phyloP scores from a whole-genome alignment of 2,329 filamentous ascomycete genomes.

The Arachnopeziza araneosa region DNA sequence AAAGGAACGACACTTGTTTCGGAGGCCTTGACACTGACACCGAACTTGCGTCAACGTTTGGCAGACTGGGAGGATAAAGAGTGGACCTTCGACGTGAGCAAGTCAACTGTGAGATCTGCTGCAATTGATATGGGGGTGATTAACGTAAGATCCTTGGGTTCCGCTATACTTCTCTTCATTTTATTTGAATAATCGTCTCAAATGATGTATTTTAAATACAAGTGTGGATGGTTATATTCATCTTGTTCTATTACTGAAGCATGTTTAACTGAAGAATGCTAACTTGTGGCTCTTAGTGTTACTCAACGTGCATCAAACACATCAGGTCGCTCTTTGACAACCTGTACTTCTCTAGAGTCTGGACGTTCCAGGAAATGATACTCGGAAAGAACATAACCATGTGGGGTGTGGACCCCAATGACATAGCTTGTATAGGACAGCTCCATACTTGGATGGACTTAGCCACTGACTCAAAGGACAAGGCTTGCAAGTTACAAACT shows the following conservation, averaged over 20 bases:
- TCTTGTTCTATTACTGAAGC: too few relatives aligned
- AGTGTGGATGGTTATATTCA: too few relatives aligned
- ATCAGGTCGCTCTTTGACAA: constrained; percentile 8
- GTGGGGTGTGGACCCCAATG: constrained; percentile 7
- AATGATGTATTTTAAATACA: too few relatives aligned
- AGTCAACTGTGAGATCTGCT: constrained; percentile 5
- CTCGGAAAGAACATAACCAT: constrained; percentile 12
- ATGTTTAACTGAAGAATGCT: too few relatives aligned
- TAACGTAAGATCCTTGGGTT: not conserved
- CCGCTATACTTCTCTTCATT: too few relatives aligned
- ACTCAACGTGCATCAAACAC: constrained; percentile 10
- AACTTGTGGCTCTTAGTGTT: not conserved
- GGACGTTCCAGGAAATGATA: constrained; percentile 13
- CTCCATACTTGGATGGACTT: constrained; percentile 15
- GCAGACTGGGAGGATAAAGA: constrained; percentile 4
- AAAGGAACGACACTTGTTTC: constrained; percentile 20
- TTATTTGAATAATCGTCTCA: too few relatives aligned
- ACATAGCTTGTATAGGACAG: constrained; percentile 8
- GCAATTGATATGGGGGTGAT: constrained; percentile 8
- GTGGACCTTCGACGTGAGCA: constrained; percentile 6
- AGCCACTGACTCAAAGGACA: constrained; percentile 10
- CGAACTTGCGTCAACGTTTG: constrained; percentile 15
- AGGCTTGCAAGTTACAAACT: constrained; percentile 8
- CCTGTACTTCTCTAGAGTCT: constrained; percentile 7
- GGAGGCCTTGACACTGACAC: constrained; percentile 16